A percentile compares a stretch with the other conserved stretches of the same genome.
Conservation (phyloP, 768 basidiomycete species). For the Hygrophorus russula region DNA sequence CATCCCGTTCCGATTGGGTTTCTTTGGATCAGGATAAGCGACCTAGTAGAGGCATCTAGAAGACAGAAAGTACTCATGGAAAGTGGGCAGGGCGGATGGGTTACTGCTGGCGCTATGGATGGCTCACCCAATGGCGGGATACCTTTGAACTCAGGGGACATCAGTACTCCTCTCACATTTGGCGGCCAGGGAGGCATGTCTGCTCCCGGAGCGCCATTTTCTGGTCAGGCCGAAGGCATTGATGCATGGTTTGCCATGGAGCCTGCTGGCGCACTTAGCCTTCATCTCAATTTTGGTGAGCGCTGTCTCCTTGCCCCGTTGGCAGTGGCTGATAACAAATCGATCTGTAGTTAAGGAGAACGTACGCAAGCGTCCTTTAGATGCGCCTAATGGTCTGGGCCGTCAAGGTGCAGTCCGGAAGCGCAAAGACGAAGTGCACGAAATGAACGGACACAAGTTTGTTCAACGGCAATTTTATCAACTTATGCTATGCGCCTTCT, state of each 20-base stretch:
- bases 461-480: slow-evolving; percentile 97
- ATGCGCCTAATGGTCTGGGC: slow-evolving; percentile 83
- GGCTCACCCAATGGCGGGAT: slow-evolving; percentile 28
- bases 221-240: slow-evolving; percentile 61
- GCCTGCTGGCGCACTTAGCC: slow-evolving; percentile 85
- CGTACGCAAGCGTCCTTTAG: slow-evolving; percentile 89
- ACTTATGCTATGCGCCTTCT: slow-evolving; percentile 96
- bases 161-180: slow-evolving; percentile 39
- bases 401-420: slow-evolving; percentile 97
- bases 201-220: slow-evolving; percentile 21
- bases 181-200: slow-evolving; percentile 34
- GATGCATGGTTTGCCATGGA: slow-evolving; percentile 98
- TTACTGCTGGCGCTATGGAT: slow-evolving; percentile 86
- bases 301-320: slow-evolving; percentile 7
- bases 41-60: slow-evolving; percentile 87
- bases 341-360: slow-evolving; percentile 82
- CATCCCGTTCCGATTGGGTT: slow-evolving; percentile 87
- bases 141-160: slow-evolving; percentile 26
- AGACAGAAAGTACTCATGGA: slow-evolving; percentile 88
- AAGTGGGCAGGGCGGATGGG: slow-evolving; percentile 85
- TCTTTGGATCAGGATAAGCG: slow-evolving; percentile 89
- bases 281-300: slow-evolving; percentile 89
- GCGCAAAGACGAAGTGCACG: slow-evolving; percentile 95
- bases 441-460: slow-evolving; percentile 99
- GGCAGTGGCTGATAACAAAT: slow-evolving; percentile 1